These are phyloP conservation scores for Sonneratia caseolaris DNA, from an alignment of 345 rosid genomes.

Conservation along the genomic window DNA sequence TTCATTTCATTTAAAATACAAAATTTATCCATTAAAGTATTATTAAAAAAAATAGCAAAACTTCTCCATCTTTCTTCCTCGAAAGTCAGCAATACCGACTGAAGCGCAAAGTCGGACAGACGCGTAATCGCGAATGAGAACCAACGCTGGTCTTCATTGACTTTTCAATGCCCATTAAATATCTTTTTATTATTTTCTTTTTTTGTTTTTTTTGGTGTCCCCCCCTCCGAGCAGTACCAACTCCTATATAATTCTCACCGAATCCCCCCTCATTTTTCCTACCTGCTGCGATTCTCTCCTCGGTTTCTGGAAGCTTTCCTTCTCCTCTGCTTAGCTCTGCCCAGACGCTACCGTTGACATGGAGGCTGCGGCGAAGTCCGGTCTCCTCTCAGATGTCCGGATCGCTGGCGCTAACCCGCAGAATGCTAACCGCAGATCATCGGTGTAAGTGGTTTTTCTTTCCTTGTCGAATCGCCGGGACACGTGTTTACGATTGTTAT, in stretches of 20 bases:
- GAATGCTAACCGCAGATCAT: constrained; percentile 4
- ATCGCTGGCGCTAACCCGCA: constrained; percentile 1
- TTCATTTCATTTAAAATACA: too few relatives aligned
- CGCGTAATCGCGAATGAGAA: too few relatives aligned
- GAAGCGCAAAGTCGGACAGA: too few relatives aligned
- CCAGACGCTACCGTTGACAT: neutral
- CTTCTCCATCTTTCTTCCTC: too few relatives aligned
- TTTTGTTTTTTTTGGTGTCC: too few relatives aligned
- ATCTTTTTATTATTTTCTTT: too few relatives aligned
- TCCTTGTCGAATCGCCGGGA: neutral
- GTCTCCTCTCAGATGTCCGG: neutral
- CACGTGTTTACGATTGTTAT: neutral
- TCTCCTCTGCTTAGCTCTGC: neutral
- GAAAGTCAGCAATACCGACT: too few relatives aligned
- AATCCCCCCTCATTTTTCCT: neutral
- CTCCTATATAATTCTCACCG: neutral
- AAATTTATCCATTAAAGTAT: too few relatives aligned
- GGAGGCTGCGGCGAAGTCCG: constrained; percentile 11
- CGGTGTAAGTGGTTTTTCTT: neutral
- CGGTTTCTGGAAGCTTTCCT: neutral
- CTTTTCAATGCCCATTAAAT: too few relatives aligned
- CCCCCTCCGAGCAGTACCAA: neutral
- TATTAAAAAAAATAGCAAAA: too few relatives aligned
- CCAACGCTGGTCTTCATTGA: too few relatives aligned
- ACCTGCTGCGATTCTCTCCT: neutral